These are phyloP conservation scores for Botrytis byssoidea DNA, from an alignment of 2,329 filamentous ascomycete genomes.

Conservation along the genomic window DNA sequence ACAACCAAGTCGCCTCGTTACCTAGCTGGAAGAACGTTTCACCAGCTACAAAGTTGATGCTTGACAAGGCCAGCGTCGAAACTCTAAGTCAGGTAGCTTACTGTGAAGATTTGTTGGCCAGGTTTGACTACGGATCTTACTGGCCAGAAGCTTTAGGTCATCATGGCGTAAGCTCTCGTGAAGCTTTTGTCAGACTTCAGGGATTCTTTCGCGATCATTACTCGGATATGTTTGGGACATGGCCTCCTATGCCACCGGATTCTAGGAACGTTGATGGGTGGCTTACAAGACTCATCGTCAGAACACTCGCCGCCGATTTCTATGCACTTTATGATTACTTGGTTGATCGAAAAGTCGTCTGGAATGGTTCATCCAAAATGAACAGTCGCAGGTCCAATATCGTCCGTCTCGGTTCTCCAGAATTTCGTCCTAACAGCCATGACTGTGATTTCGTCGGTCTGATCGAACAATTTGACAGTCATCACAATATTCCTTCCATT, in stretches of 20 bases:
- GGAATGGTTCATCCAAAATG: conserved; percentile 62
- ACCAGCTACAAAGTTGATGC: conserved; percentile 59
- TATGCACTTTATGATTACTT: conserved; percentile 68
- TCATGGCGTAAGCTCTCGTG: conserved; percentile 38
- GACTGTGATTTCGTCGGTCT: conserved; percentile 66
- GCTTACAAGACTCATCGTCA: conserved; percentile 58
- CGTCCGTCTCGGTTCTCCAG: conserved; percentile 47
- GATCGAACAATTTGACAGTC: conserved; percentile 63
- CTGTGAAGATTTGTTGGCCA: conserved; percentile 58
- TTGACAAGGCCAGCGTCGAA: conserved; percentile 61
- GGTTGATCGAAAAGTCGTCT: conserved; percentile 64
- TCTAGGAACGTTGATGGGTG: conserved; percentile 53
- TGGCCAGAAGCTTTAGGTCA: conserved; percentile 48
- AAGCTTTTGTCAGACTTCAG: conserved; percentile 58
- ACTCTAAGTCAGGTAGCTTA: conserved; percentile 61
- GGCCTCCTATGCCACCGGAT: conserved; percentile 52
- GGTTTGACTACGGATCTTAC: conserved; percentile 61
- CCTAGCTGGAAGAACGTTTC: conserved; percentile 59
- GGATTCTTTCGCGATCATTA: conserved; percentile 62
- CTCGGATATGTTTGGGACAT: conserved; percentile 53
- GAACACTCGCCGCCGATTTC: conserved; percentile 63
- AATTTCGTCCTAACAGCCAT: conserved; percentile 45
- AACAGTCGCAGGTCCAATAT: conserved; percentile 65
- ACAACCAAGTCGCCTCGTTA: conserved; percentile 48
- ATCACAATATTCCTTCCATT: conserved; percentile 61